Conservation (phyloP, 345 rosid species). For the Hypericum perforatum region DNA sequence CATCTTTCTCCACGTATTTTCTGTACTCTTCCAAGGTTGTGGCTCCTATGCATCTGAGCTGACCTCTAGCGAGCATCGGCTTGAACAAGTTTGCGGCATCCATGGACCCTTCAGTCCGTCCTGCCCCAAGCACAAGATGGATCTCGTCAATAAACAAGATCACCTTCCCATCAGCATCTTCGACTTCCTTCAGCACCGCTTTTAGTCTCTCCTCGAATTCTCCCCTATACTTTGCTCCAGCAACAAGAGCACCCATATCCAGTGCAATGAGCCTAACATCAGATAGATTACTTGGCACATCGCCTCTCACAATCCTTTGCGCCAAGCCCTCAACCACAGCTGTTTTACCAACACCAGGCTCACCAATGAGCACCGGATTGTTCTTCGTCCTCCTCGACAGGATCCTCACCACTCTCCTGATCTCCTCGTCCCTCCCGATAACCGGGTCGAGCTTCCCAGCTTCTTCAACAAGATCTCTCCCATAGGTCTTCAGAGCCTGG, state of each 20-base stretch:
- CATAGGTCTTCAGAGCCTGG: conserved; percentile 84
- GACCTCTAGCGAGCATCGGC: conserved; percentile 96
- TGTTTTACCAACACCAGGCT: conserved; percentile 92
- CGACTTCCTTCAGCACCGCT: conserved; percentile 83
- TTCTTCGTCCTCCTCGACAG: conserved; percentile 86
- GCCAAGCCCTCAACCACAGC: conserved; percentile 95
- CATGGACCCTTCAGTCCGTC: conserved; percentile 84
- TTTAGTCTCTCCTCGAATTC: conserved; percentile 83
- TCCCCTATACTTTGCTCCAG: conserved; percentile 83
- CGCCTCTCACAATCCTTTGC: conserved; percentile 80
- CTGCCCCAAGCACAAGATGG: conserved; percentile 96
- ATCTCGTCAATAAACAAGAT: conserved; percentile 91
- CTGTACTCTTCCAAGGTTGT: conserved; percentile 91
- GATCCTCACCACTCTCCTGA: conserved; percentile 68
- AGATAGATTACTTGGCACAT: conserved; percentile 72
- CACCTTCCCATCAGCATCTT: conserved; percentile 89
- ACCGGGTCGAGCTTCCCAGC: conserved; percentile 95
- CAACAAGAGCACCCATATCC: conserved; percentile 84
- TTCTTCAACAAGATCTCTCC: conserved; percentile 81
- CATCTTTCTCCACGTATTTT: conserved; percentile 95
- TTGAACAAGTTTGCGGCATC: conserved; percentile 93
- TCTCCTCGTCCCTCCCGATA: conserved; percentile 86
- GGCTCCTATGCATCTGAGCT: conserved; percentile 87
- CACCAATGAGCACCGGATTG: conserved; percentile 90
- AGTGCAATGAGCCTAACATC: conserved; percentile 81